These are phyloP conservation scores for Coemansia sp. DNA, from an alignment of 192 early-diverging fungal genomes.

Conservation along the genomic window DNA sequence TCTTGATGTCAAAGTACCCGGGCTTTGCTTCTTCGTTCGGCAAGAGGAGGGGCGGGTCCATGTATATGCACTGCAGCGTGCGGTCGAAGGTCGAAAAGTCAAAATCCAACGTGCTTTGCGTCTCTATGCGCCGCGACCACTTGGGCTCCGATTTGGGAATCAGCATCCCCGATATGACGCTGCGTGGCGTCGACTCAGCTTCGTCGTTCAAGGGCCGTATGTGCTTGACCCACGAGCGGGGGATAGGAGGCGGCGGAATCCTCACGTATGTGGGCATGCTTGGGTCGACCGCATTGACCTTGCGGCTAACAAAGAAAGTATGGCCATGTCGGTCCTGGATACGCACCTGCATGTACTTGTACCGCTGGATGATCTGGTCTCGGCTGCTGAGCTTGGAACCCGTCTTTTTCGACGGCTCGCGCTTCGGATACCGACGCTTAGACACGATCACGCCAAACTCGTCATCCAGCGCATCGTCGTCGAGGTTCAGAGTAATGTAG, in stretches of 20 bases:
- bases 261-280: slow-evolving; percentile 84
- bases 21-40: slow-evolving; percentile 31
- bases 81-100: slow-evolving; percentile 56
- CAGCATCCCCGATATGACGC: slow-evolving; percentile 33
- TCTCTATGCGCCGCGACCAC: slow-evolving; percentile 32
- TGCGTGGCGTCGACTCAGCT: slow-evolving; percentile 31
- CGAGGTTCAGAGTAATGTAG: slow-evolving; percentile 56
- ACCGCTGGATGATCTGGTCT: slow-evolving; percentile 73
- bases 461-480: slow-evolving; percentile 79
- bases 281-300: slow-evolving; percentile 77
- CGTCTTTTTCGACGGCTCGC: slow-evolving; percentile 38
- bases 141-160: slow-evolving; percentile 32
- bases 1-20: slow-evolving; percentile 31
- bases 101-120: slow-evolving; percentile 25
- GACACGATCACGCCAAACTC: slow-evolving; percentile 57
- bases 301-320: slow-evolving; percentile 82
- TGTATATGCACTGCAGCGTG: slow-evolving; percentile 79
- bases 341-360: slow-evolving; percentile 85
- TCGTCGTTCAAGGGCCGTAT: slow-evolving; percentile 55
- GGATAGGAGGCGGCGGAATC: slow-evolving; percentile 80
- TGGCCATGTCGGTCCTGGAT: slow-evolving; percentile 82
- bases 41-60: slow-evolving; percentile 82
- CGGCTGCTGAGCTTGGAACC: slow-evolving; percentile 55
- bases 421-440: slow-evolving; percentile 47
- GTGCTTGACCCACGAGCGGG: slow-evolving; percentile 81